A percentile compares a stretch with the other conserved stretches of the same genome.
Conservation (phyloP, 2,329 filamentous ascomycete species). For the Hyphodiscus sp. region DNA sequence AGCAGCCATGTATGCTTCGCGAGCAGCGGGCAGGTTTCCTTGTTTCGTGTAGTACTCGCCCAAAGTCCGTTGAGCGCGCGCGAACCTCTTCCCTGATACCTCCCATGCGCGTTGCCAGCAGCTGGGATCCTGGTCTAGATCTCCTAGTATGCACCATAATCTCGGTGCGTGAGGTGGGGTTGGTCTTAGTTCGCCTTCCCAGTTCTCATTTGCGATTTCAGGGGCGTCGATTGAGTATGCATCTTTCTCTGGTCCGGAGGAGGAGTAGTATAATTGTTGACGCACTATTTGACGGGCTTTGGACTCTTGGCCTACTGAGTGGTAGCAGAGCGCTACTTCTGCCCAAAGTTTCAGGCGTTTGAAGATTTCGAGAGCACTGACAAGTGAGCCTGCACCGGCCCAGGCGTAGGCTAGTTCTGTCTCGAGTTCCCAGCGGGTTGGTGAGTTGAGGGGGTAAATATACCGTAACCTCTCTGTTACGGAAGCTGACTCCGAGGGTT, state of each 20-base stretch:
- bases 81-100: slow-evolving; percentile 72
- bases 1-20: slow-evolving; percentile 71
- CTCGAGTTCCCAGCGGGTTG: slow-evolving; percentile 89
- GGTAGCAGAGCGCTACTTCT: slow-evolving; percentile 77
- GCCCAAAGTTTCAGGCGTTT: slow-evolving; percentile 90
- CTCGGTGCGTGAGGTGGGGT: slow-evolving; percentile 77
- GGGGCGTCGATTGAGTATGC: slow-evolving; percentile 42
- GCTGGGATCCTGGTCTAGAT: slow-evolving; percentile 67
- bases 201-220: slow-evolving; percentile 49
- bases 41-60: slow-evolving; percentile 68
- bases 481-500: slow-evolving; percentile 70
- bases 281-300: slow-evolving; percentile 74
- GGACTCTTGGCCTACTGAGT: slow-evolving; percentile 57
- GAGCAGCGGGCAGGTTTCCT: slow-evolving; percentile 62
- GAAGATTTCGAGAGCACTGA: slow-evolving; percentile 92
- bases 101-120: slow-evolving; percentile 87
- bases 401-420: slow-evolving; percentile 90
- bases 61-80: slow-evolving; percentile 80
- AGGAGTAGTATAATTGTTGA: slow-evolving; percentile 69
- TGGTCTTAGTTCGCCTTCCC: slow-evolving; percentile 60
- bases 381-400: slow-evolving; percentile 79
- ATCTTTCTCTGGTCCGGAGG: slow-evolving; percentile 34
- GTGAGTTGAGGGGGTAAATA: slow-evolving; percentile 75
- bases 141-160: slow-evolving; percentile 87
- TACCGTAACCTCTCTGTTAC: slow-evolving; percentile 72